Evolutionary conservation across 345 rosid genomes (phyloP).

Genomic region (Acer saccharum): DNA sequence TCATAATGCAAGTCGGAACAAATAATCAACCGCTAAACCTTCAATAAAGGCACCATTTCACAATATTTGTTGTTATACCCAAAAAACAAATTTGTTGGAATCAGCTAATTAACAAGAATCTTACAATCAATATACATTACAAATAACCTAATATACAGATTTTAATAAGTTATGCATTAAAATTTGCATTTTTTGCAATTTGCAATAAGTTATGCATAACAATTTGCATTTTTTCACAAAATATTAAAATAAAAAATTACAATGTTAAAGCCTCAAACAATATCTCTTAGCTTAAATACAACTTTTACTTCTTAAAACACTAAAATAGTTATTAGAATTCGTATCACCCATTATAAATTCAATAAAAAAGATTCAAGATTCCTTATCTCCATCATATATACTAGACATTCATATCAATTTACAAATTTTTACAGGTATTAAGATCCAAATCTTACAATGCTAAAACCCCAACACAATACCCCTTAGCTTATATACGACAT

Average conservation of each 20-base stretch:
- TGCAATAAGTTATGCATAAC: no score
- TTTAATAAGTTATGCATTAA: background rate
- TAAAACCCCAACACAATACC: background rate
- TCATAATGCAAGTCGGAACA: constrained; percentile 10
- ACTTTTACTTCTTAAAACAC: background rate
- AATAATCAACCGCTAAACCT: background rate
- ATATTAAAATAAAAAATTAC: background rate
- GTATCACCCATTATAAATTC: background rate
- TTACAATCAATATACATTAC: background rate
- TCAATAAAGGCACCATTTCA: background rate
- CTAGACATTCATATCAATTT: background rate
- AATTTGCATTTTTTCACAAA: background rate
- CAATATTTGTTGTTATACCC: background rate
- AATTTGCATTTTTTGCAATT: no score
- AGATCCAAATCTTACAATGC: background rate
- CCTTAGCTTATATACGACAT: background rate
- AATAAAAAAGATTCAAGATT: background rate
- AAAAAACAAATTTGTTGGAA: background rate
- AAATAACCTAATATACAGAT: background rate
- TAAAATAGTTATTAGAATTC: background rate
- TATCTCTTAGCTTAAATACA: background rate
- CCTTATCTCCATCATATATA: no score
- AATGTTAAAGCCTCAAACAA: background rate
- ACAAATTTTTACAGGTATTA: background rate
- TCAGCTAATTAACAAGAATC: background rate